Conservation (phyloP, 176 grass and related monocot genomes). For the Microstegium vimineum region DNA sequence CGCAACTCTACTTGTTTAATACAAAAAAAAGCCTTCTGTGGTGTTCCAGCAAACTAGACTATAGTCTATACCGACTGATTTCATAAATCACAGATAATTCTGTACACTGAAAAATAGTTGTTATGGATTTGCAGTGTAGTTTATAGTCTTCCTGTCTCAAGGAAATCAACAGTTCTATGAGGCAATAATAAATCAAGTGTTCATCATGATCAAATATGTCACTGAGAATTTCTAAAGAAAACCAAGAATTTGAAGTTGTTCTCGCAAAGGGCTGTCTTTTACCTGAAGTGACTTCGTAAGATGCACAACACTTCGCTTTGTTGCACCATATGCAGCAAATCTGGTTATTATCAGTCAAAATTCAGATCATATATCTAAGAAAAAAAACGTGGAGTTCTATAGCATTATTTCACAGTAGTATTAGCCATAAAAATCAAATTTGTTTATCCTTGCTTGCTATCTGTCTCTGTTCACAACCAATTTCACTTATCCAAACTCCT, state of each 20-base stretch:
- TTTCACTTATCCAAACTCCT: conserved; percentile 5
- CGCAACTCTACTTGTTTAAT: background rate
- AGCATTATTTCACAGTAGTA: background rate
- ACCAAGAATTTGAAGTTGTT: conserved; percentile 6
- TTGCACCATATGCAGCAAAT: conserved; percentile 97
- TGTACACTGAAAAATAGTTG: conserved; percentile 8
- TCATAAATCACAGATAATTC: background rate
- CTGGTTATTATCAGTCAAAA: conserved; percentile 39
- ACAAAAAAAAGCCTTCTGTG: background rate
- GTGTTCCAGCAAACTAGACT: background rate
- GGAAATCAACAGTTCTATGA: background rate
- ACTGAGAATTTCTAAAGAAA: conserved; percentile 1
- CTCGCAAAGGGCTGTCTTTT: conserved; percentile 3
- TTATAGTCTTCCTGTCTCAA: background rate
- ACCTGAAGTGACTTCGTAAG: conserved; percentile 97
- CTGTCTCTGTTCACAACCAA: background rate
- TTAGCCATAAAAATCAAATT: conserved; percentile 14
- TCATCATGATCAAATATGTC: background rate
- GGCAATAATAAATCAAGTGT: background rate
- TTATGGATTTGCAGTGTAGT: conserved; percentile 8
- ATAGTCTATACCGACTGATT: background rate
- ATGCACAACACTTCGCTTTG: conserved; percentile 89
- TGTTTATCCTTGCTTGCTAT: conserved; percentile 24
- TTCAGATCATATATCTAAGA: background rate
- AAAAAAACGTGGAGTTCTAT: background rate